Evolutionary conservation across 192 early-diverging fungal genomes (phyloP), one percentile per base, ranked within the genome.

Genomic region (Thamnidium elegans): DNA sequence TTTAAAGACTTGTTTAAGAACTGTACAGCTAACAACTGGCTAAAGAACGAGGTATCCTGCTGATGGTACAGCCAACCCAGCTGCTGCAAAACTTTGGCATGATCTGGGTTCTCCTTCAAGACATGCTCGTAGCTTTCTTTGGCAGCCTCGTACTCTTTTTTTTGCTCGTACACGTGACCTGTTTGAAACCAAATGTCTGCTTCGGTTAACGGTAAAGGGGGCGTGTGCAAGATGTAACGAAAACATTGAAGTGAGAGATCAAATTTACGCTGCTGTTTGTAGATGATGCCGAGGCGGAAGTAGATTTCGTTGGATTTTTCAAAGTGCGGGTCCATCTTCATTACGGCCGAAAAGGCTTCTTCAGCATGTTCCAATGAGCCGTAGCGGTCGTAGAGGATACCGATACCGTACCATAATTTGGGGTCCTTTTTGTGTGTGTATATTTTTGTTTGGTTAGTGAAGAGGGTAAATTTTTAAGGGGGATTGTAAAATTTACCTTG

Each of bases 361-460:
- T 98, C 96, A 6, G 98, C 98, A 72, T 96, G 91, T 51, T 99
- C 95, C 50, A 92, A 91, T 3, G 95, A 97, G 3, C 95, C 95
- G 65, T 96, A 99, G 30, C 95, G 89, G 69, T 98, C 96, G 65
- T 99, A 99, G 11, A 99, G 80, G 50, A 97, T 98, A 14, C 95
- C 98, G 43, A 99, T 98, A 7, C 96, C 96, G 69, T 98, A 99
- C 98, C 98, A 99, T 36, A 99, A 85, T 68, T 98, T 96, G 6
- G 96, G 94, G 63, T 98, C 98, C 89, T 94, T 66, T 14, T 50
- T 54, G 17, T 7, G n/a, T n/a, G n/a, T n/a, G n/a, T 11, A 59
- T 26, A 3, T 39, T 39, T 39, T 39, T 39, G 1, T 39, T 39
- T 39, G 5, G 36, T 39, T 9, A 39, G 36, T 26, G 3, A 26